Evolutionary conservation across 257 asterid species (phyloP).

Genomic region (Leonotis leonurus): DNA sequence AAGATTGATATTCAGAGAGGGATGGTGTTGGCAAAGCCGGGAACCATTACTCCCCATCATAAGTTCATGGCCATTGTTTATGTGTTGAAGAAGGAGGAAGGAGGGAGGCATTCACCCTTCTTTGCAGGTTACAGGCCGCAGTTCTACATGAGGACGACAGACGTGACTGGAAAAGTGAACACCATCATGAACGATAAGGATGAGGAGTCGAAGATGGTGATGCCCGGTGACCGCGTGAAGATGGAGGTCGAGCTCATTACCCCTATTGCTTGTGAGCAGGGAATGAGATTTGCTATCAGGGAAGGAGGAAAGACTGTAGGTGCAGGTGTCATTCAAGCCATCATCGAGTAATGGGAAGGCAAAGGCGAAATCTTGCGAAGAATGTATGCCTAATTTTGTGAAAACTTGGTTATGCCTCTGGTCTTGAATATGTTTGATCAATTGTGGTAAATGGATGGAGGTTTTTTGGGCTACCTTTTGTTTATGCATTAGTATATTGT

Average conservation of each 20-base stretch:
- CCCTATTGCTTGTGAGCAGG: constrained; percentile 93
- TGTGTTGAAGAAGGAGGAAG: constrained; percentile 98
- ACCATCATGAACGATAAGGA: constrained; percentile 53
- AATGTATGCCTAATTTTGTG: constrained; percentile 8
- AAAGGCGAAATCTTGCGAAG: constrained; percentile 4
- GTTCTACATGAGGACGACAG: constrained; percentile 97
- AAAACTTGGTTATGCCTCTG: constrained; percentile 2
- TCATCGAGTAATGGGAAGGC: constrained; percentile 51
- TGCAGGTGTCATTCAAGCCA: constrained; percentile 81
- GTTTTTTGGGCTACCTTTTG: constrained; percentile 26
- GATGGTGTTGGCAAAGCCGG: constrained; percentile 89
- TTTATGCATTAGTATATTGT: constrained; percentile 19
- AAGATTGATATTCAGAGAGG: constrained; percentile 83
- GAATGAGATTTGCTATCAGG: constrained; percentile 94
- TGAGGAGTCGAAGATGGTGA: constrained; percentile 94
- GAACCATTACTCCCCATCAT: constrained; percentile 73
- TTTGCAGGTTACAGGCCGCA: constrained; percentile 93
- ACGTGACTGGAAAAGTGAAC: constrained; percentile 65
- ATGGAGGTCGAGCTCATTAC: constrained; percentile 92
- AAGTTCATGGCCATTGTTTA: constrained; percentile 74
- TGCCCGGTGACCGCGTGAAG: constrained; percentile 96
- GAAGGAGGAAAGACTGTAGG: constrained; percentile 98
- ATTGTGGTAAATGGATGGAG: constrained; percentile 33
- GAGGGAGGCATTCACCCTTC: constrained; percentile 95
- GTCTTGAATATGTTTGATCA: too few relatives aligned